Percentiles rank a stretch among this genome's conserved stretches.
These are phyloP conservation scores for Haplosporangium sp. DNA, from an alignment of 371 early-diverging fungal genomes.

Conservation along the genomic window DNA sequence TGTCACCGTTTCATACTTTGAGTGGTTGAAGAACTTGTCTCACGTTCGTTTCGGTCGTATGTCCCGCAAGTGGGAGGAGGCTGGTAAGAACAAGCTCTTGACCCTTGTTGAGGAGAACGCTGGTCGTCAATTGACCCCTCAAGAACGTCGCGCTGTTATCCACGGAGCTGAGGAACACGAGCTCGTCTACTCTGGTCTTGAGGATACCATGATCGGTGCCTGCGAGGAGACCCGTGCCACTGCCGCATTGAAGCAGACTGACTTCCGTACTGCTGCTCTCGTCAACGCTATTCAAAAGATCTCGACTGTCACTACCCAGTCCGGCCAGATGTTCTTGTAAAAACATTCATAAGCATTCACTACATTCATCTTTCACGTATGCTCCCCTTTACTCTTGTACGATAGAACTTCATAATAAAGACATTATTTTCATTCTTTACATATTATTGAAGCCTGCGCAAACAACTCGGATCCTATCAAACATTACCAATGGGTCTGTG, in stretches of 20 bases:
- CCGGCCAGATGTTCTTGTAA: constrained; percentile 83
- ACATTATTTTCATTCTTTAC: background rate
- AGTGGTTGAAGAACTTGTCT: constrained; percentile 67
- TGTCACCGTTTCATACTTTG: constrained; percentile 89
- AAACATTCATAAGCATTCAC: constrained; percentile 2
- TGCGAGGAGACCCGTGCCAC: constrained; percentile 78
- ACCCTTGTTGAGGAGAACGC: constrained; percentile 85
- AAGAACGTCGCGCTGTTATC: constrained; percentile 83
- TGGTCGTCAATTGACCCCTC: constrained; percentile 77
- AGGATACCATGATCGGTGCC: constrained; percentile 90
- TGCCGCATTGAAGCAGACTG: constrained; percentile 72
- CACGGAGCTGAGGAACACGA: constrained; percentile 94
- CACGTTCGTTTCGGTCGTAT: constrained; percentile 93
- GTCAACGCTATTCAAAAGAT: constrained; percentile 92
- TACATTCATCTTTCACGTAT: constrained; percentile 6
- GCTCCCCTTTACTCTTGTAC: constrained; percentile 7
- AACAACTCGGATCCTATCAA: too few species aligned
- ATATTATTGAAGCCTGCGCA: too few species aligned
- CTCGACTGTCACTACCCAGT: constrained; percentile 80
- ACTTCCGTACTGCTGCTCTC: constrained; percentile 89
- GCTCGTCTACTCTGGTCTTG: constrained; percentile 90
- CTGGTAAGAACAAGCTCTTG: constrained; percentile 81
- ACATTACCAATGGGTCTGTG: too few species aligned
- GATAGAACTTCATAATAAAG: constrained; percentile 4
- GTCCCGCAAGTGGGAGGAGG: constrained; percentile 93